phyloP scores from a whole-genome alignment of 2,329 filamentous ascomycete genomes.

The Aspergillus sp. region DNA sequence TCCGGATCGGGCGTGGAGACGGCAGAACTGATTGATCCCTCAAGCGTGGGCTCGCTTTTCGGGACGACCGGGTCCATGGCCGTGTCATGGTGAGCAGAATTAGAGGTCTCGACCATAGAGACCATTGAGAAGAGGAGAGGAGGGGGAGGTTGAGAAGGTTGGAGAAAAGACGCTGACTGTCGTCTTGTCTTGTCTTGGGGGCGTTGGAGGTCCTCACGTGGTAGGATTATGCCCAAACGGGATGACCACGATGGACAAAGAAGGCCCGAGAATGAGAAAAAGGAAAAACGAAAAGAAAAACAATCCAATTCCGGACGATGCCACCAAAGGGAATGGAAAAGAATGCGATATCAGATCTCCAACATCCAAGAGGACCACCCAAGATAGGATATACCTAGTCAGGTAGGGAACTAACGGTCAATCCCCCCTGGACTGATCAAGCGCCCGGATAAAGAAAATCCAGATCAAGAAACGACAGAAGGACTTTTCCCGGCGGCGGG shows the following conservation, averaged over 20 bases:
- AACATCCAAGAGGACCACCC: background rate
- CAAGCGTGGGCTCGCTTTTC: conserved; percentile 41
- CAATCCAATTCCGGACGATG: background rate
- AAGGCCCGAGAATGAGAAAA: conserved; percentile 5
- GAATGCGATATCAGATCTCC: background rate
- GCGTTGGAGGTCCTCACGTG: background rate
- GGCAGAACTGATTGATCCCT: conserved; percentile 44
- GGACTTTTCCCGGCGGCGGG: conserved; percentile 14
- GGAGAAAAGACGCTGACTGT: background rate
- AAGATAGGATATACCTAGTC: background rate
- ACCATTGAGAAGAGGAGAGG: conserved; percentile 34
- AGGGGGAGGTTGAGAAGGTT: conserved; percentile 8
- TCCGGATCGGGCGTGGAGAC: conserved; percentile 47
- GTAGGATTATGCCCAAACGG: background rate
- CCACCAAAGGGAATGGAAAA: background rate
- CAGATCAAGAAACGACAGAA: conserved; percentile 11
- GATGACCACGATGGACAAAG: conserved; percentile 3
- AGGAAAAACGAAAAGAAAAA: background rate
- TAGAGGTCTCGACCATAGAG: conserved; percentile 42
- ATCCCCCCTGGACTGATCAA: background rate
- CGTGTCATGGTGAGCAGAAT: conserved; percentile 40
- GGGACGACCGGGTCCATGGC: conserved; percentile 40
- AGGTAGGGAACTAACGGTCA: background rate
- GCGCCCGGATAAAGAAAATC: conserved; percentile 3
- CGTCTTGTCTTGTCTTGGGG: background rate